Evolutionary conservation across 1,139 yeast species (phyloP).

Genomic region (Hemisphaericaspora xylanilytica): DNA sequence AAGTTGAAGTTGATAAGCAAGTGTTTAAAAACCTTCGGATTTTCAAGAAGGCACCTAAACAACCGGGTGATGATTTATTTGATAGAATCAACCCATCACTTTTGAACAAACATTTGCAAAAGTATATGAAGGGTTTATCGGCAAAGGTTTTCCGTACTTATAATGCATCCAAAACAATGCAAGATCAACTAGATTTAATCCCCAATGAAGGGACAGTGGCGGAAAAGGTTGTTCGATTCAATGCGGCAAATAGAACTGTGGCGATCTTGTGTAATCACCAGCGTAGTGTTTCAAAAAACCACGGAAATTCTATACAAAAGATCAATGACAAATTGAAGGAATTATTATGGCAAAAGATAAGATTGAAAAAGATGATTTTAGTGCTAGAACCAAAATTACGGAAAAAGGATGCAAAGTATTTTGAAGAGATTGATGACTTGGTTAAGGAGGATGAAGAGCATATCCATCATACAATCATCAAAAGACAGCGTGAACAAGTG

Average conservation of each 20-base stretch:
- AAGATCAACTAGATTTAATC: conserved; percentile 83
- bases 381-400: conserved; percentile 56
- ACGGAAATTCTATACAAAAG: conserved; percentile 75
- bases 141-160: conserved; percentile 98
- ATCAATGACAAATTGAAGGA: conserved; percentile 76
- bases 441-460: conserved; percentile 59
- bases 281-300: conserved; percentile 84
- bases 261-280: conserved; percentile 98
- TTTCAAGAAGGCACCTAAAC: conserved; percentile 84
- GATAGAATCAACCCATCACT: conserved; percentile 84
- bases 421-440: conserved; percentile 70
- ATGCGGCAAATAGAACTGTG: conserved; percentile 93
- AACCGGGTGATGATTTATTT: conserved; percentile 88
- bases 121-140: conserved; percentile 88
- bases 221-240: conserved; percentile 82
- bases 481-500: conserved; percentile 62
- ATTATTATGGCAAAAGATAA: conserved; percentile 77
- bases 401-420: conserved; percentile 56
- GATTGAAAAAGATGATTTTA: conserved; percentile 69
- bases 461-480: conserved; percentile 55
- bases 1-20: conserved; percentile 84
- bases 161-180: conserved; percentile 96
- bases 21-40: conserved; percentile 85
- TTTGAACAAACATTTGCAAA: conserved; percentile 82
- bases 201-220: conserved; percentile 81